Percentiles rank a stretch among this genome's conserved stretches.
Conservation (phyloP, 1,284 basidiomycete species). For the Apiotrichum gracile region DNA sequence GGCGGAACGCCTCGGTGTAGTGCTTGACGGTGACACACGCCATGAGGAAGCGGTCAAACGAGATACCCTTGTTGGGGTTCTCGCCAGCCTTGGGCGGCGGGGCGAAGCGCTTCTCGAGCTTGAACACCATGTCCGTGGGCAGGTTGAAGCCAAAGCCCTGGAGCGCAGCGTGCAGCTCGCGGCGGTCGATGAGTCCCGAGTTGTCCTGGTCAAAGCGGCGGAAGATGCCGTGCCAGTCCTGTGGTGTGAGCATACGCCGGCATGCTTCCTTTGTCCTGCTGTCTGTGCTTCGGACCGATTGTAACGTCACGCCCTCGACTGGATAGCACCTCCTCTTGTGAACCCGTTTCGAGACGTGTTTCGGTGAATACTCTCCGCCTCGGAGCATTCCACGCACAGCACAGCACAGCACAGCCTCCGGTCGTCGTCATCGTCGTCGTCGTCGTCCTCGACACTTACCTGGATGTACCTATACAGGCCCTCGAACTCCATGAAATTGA, state of each 20-base stretch:
- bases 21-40: conserved; percentile 49
- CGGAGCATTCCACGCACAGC: no score
- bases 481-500: conserved; percentile 48
- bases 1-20: conserved; percentile 46
- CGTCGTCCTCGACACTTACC: no score
- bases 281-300: background rate
- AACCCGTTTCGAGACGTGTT: no score
- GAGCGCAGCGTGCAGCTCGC: conserved; percentile 45
- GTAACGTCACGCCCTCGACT: no score
- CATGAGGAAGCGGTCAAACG: conserved; percentile 48
- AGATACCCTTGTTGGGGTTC: conserved; percentile 29
- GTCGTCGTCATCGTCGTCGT: no score
- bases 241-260: background rate
- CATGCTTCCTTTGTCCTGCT: background rate
- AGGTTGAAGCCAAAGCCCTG: conserved; percentile 47
- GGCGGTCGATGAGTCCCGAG: conserved; percentile 45
- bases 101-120: conserved; percentile 44
- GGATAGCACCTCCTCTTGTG: no score
- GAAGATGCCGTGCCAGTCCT: conserved; percentile 49
- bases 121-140: conserved; percentile 42
- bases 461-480: conserved; percentile 48
- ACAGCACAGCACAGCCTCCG: no score
- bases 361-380: no score
- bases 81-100: conserved; percentile 36
- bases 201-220: conserved; percentile 45